Conservation (phyloP, 768 basidiomycete species). For the Leccinum arenicola region DNA sequence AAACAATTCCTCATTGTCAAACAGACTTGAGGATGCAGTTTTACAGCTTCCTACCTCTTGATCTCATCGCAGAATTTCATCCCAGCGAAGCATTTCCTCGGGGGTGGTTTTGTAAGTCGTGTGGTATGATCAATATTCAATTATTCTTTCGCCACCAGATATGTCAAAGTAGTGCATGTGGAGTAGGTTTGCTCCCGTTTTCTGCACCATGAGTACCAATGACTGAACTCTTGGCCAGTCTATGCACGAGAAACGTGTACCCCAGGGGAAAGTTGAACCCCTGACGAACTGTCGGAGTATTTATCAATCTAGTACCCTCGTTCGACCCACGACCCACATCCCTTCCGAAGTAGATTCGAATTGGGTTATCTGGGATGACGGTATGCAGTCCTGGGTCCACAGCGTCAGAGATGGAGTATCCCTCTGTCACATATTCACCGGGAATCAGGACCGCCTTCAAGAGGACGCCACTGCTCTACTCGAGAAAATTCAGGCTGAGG, state of each 20-base stretch:
- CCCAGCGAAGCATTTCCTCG: slow-evolving; percentile 36
- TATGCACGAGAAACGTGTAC: background rate
- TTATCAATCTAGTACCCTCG: slow-evolving; percentile 12
- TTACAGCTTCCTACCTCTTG: slow-evolving; percentile 29
- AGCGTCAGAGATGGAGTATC: slow-evolving; percentile 20
- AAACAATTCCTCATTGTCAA: slow-evolving; percentile 18
- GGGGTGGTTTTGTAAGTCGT: slow-evolving; percentile 49
- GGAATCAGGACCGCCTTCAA: slow-evolving; percentile 44
- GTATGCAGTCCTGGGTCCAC: slow-evolving; percentile 29
- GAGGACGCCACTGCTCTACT: slow-evolving; percentile 37
- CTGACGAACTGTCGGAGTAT: slow-evolving; percentile 23
- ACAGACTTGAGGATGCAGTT: slow-evolving; percentile 26
- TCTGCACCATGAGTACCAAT: background rate
- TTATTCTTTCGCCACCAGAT: slow-evolving; percentile 43
- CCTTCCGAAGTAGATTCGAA: slow-evolving; percentile 20
- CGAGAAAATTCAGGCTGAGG: slow-evolving; percentile 37
- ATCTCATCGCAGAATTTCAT: slow-evolving; percentile 29
- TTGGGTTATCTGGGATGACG: slow-evolving; percentile 26
- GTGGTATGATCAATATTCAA: slow-evolving; percentile 50
- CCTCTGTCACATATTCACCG: slow-evolving; percentile 47
- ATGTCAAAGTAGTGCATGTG: slow-evolving; percentile 42
- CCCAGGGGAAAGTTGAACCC: slow-evolving; percentile 18
- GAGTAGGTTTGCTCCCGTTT: slow-evolving; percentile 26
- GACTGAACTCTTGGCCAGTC: slow-evolving; percentile 18
- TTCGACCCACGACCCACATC: slow-evolving; percentile 14